Conservation (phyloP, 306 rosid species). For the Lagenaria siceraria region DNA sequence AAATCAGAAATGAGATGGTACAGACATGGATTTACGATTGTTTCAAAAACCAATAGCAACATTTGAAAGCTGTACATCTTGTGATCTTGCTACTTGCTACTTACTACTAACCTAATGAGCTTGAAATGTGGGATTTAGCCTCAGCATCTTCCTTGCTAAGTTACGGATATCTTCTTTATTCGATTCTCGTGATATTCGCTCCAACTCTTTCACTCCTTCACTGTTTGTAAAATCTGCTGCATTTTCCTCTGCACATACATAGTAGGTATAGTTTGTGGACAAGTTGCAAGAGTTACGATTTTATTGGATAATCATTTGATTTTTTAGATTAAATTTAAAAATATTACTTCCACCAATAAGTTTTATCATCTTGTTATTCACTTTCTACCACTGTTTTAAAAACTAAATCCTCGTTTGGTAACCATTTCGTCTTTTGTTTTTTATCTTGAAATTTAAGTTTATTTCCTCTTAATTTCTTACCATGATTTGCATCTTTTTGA, state of each 20-base stretch:
- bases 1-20: background rate
- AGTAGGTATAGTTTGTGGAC: background rate
- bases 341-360: too few species aligned
- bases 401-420: too few species aligned
- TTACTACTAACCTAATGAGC: constrained; percentile 12
- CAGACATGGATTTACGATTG: background rate
- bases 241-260: constrained; percentile 32
- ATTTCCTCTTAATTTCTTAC: too few species aligned
- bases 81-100: background rate
- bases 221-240: constrained; percentile 27
- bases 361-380: too few species aligned
- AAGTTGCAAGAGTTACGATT: too few species aligned
- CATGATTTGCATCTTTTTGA: too few species aligned
- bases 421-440: too few species aligned
- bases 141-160: constrained; percentile 39
- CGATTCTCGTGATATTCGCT: constrained; percentile 36
- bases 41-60: background rate
- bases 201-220: constrained; percentile 40
- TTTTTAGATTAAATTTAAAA: too few species aligned
- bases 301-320: too few species aligned
- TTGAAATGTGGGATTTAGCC: constrained; percentile 23
- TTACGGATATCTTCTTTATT: constrained; percentile 49
- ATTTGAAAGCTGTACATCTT: background rate
- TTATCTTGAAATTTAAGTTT: too few species aligned
- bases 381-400: too few species aligned